Conservation (phyloP, 768 basidiomycete species). For the Leucocoprinus birnbaumii region DNA sequence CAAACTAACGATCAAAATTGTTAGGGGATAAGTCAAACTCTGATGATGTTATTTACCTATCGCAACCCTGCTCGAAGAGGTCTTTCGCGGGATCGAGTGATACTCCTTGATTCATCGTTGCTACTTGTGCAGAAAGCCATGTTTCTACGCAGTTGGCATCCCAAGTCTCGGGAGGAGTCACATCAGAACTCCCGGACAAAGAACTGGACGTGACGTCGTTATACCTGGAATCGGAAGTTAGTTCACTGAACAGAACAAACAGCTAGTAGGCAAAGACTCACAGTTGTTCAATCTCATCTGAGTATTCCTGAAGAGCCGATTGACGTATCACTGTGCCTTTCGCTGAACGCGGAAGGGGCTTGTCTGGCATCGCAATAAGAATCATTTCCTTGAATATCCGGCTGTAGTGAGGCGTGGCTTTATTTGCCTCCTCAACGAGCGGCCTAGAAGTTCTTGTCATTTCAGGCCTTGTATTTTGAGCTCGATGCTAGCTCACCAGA, state of each 20-base stretch:
- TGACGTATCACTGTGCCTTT: conserved; percentile 50
- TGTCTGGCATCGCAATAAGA: conserved; percentile 31
- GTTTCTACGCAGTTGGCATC: background rate
- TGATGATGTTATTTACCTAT: conserved; percentile 14
- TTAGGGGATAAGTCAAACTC: background rate
- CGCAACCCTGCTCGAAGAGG: conserved; percentile 28
- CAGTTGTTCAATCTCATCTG: conserved; percentile 43
- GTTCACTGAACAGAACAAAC: background rate
- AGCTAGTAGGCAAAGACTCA: too few relatives aligned
- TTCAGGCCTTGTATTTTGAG: background rate
- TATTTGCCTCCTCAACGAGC: conserved; percentile 42
- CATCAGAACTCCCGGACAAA: background rate
- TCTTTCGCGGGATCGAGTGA: conserved; percentile 15
- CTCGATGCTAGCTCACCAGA: conserved; percentile 37
- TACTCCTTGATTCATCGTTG: background rate
- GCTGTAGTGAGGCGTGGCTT: conserved; percentile 38
- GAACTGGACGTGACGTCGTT: background rate
- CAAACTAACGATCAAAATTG: conserved; percentile 14
- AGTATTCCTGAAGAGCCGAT: conserved; percentile 38
- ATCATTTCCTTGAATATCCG: conserved; percentile 55
- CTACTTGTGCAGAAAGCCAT: background rate
- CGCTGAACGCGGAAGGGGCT: conserved; percentile 40
- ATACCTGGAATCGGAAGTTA: background rate
- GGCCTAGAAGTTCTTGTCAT: too few relatives aligned
- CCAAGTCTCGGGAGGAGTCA: background rate